These are phyloP conservation scores for Leccinum fibrillosum DNA, from an alignment of 768 basidiomycete genomes.

Conservation along the genomic window DNA sequence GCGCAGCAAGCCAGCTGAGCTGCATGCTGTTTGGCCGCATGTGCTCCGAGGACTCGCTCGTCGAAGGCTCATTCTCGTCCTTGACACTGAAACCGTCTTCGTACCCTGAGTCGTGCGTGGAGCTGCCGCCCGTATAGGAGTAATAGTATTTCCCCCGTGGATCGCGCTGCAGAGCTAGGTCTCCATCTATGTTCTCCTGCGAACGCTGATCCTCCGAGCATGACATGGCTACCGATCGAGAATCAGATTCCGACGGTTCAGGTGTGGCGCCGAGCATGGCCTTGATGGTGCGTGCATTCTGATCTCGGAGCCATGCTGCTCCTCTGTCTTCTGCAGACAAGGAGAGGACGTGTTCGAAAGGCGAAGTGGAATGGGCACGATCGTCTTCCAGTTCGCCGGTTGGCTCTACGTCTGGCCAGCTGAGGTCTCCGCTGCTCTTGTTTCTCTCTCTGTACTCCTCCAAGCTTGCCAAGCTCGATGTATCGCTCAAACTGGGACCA, in stretches of 20 bases:
- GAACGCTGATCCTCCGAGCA: slow-evolving; percentile 29
- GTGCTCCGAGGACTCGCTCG: slow-evolving; percentile 29
- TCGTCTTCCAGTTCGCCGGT: slow-evolving; percentile 56
- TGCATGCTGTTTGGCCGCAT: slow-evolving; percentile 66
- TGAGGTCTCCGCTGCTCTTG: slow-evolving; percentile 29
- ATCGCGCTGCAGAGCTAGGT: slow-evolving; percentile 64
- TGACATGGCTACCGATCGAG: slow-evolving; percentile 38
- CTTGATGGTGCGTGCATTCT: slow-evolving; percentile 63
- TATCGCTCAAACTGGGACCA: slow-evolving; percentile 87
- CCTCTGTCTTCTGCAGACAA: slow-evolving; percentile 61
- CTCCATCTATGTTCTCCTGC: slow-evolving; percentile 50
- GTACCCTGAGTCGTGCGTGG: slow-evolving; percentile 50
- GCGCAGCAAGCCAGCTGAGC: slow-evolving; percentile 59
- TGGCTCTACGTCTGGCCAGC: slow-evolving; percentile 45
- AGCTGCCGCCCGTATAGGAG: slow-evolving; percentile 53
- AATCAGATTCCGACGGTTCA: slow-evolving; percentile 57
- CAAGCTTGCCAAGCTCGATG: slow-evolving; percentile 73
- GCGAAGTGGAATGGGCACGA: slow-evolving; percentile 38
- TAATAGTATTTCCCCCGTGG: slow-evolving; percentile 75
- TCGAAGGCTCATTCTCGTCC: slow-evolving; percentile 29
- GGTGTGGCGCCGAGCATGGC: slow-evolving; percentile 56
- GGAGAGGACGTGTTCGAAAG: slow-evolving; percentile 33
- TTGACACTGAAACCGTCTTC: slow-evolving; percentile 46
- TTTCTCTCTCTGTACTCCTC: slow-evolving; percentile 68
- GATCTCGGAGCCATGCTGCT: slow-evolving; percentile 79